Conservation (phyloP, 192 early-diverging fungal species). For the Neocallimastix lanati region DNA sequence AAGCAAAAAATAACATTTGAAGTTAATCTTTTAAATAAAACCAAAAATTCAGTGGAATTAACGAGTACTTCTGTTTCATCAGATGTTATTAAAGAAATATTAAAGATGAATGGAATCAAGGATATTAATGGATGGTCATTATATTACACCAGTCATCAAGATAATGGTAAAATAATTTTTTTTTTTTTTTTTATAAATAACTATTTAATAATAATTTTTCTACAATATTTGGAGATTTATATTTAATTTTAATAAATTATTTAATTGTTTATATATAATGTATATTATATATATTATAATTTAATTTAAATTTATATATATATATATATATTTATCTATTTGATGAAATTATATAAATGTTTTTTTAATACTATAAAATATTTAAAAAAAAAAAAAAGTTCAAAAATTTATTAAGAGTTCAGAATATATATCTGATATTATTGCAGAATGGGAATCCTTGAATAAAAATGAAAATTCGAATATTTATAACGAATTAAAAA, state of each 20-base stretch:
- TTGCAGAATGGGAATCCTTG: conserved; percentile 12
- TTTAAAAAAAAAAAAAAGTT: no score
- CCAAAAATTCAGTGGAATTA: background rate
- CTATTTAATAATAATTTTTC: no score
- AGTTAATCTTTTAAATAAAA: background rate
- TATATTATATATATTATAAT: no score
- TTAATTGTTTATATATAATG: no score
- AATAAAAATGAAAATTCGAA: conserved; percentile 11
- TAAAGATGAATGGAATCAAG: conserved; percentile 18
- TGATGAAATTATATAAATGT: no score
- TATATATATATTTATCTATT: no score
- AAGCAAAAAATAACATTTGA: background rate
- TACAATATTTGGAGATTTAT: no score
- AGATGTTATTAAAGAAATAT: conserved; percentile 28
- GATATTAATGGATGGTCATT: conserved; percentile 30
- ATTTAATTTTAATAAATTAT: no score
- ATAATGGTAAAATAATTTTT: no score
- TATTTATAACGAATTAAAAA: background rate
- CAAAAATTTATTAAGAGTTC: conserved; percentile 19
- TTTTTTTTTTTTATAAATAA: no score
- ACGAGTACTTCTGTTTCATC: background rate
- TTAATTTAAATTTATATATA: no score
- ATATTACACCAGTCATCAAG: conserved; percentile 11
- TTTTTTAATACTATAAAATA: no score
- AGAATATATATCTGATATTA: conserved; percentile 28